phyloP scores from a whole-genome alignment of 2,329 filamentous ascomycete species.

The Orbilia javanica region DNA sequence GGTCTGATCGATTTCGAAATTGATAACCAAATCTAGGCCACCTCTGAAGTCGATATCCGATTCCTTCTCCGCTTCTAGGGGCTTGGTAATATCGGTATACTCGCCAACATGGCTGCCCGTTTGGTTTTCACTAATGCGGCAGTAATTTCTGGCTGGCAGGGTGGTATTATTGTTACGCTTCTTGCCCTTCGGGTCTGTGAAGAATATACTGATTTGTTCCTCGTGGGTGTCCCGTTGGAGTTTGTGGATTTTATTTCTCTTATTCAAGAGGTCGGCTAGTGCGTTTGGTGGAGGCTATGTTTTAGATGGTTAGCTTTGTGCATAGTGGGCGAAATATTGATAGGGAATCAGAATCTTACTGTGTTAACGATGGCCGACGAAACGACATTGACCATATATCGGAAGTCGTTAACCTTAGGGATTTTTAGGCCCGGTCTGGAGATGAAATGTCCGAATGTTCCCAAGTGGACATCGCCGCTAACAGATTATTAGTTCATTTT shows the following conservation, averaged over 20 bases:
- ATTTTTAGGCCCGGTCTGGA: slow-evolving; percentile 86
- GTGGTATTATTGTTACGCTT: slow-evolving; percentile 82
- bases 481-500: slow-evolving; percentile 29
- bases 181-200: slow-evolving; percentile 88
- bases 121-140: slow-evolving; percentile 85
- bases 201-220: slow-evolving; percentile 94
- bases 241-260: slow-evolving; percentile 83
- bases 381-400: slow-evolving; percentile 96
- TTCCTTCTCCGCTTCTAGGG: slow-evolving; percentile 45
- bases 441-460: slow-evolving; percentile 93
- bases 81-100: slow-evolving; percentile 57
- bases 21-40: slow-evolving; percentile 86
- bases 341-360: slow-evolving; percentile 70
- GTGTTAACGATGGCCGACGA: slow-evolving; percentile 95
- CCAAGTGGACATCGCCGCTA: slow-evolving; percentile 92
- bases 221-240: slow-evolving; percentile 86
- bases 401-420: slow-evolving; percentile 88
- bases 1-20: slow-evolving; percentile 86
- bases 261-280: slow-evolving; percentile 90
- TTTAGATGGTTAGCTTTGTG: slow-evolving; percentile 5
- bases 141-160: slow-evolving; percentile 93
- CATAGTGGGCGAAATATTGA: slow-evolving; percentile 74
- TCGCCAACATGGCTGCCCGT: slow-evolving; percentile 67
- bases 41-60: slow-evolving; percentile 69
- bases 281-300: slow-evolving; percentile 56